Evolutionary conservation across 2,329 filamentous ascomycete species (phyloP).

Genomic region (Grosmannia clavigera): DNA sequence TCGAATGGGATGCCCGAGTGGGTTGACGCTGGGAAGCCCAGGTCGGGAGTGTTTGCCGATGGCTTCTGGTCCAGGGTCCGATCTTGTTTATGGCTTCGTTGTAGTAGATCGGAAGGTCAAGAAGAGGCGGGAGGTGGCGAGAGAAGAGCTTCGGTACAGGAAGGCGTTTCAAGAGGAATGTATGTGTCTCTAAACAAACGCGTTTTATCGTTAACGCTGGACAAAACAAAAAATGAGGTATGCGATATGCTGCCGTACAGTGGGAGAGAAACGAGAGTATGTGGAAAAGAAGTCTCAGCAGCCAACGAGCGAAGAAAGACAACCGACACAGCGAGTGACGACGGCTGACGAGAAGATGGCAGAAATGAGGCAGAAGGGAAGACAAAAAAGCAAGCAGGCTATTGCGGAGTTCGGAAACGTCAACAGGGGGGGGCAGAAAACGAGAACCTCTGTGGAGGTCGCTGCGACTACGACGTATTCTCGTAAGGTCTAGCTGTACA

Average conservation of each 20-base stretch:
- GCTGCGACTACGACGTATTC: neutral
- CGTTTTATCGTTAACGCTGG: neutral
- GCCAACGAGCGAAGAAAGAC: conserved; percentile 24
- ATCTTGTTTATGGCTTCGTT: neutral
- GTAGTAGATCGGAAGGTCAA: neutral
- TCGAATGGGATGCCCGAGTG: neutral
- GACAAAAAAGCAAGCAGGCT: conserved; percentile 1
- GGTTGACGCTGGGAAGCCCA: neutral
- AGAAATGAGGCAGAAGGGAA: conserved; percentile 3
- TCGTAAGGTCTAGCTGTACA: neutral
- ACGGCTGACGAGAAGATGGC: conserved; percentile 19
- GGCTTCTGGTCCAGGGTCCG: neutral
- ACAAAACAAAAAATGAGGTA: conserved; percentile 7
- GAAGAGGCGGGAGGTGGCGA: neutral
- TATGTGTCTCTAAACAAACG: neutral
- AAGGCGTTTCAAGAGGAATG: neutral
- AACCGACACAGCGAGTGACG: conserved; percentile 50
- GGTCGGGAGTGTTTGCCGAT: neutral
- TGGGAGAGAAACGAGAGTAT: neutral
- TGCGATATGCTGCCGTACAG: neutral
- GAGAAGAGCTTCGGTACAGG: neutral
- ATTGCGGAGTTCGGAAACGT: neutral
- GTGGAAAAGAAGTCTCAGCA: conserved; percentile 5
- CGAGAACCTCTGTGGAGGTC: neutral
- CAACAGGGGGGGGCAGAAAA: neutral